phyloP scores from a whole-genome alignment of 2,329 filamentous ascomycete genomes.

The Stagonosporopsis vannaccii region DNA sequence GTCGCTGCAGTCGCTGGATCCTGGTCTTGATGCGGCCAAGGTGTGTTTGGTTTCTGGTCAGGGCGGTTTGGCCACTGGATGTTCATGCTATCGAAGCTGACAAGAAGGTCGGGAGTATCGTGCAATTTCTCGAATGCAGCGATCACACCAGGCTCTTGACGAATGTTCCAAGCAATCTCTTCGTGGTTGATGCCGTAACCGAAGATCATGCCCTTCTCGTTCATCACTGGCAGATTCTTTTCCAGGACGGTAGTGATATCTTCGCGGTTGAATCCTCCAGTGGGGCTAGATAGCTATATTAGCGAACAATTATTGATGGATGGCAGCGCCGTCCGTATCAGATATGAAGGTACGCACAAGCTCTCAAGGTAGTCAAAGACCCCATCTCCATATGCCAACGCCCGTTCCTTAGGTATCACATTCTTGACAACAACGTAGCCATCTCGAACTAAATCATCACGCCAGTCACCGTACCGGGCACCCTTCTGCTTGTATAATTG shows the following conservation, averaged over 20 bases:
- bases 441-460: background rate
- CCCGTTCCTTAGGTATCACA: background rate
- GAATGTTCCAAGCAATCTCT: background rate
- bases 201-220: conserved; percentile 4
- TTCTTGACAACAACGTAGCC: background rate
- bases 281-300: background rate
- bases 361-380: background rate
- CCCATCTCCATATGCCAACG: background rate
- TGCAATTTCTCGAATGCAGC: background rate
- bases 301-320: background rate
- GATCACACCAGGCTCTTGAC: background rate
- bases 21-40: background rate
- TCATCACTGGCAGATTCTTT: background rate
- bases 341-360: background rate
- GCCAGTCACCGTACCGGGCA: background rate
- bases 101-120: background rate
- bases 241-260: background rate
- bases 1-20: background rate
- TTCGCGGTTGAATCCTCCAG: background rate
- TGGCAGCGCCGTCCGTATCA: no score
- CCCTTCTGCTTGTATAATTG: background rate
- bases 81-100: background rate
- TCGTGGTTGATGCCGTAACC: conserved; percentile 1
- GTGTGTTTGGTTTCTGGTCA: background rate
- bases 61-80: background rate